These are phyloP conservation scores for Cardamine occulta DNA, from an alignment of 345 rosid species.

Conservation along the genomic window DNA sequence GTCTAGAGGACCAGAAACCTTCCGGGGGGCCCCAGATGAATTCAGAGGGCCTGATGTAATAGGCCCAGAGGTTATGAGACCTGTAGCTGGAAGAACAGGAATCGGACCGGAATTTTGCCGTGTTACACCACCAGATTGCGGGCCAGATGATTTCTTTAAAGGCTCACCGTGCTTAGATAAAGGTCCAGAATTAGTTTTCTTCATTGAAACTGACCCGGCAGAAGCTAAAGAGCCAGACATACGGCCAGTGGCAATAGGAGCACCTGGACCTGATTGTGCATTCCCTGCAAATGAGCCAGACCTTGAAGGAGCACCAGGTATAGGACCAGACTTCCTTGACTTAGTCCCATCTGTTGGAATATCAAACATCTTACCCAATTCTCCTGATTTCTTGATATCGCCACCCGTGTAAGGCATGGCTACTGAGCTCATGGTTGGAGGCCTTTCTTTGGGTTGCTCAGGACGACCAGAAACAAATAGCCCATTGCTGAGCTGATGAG, in stretches of 20 bases:
- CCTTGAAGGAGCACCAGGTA: conserved; percentile 77
- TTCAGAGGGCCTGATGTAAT: conserved; percentile 90
- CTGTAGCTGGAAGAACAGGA: conserved; percentile 89
- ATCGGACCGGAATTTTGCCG: conserved; percentile 94
- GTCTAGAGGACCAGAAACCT: conserved; percentile 96
- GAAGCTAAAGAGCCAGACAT: conserved; percentile 73
- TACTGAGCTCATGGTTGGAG: conserved; percentile 89
- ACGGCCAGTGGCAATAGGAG: conserved; percentile 72
- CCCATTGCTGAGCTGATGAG: conserved; percentile 97
- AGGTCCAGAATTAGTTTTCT: conserved; percentile 95
- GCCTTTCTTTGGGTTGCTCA: conserved; percentile 92
- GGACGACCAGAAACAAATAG: conserved; percentile 94
- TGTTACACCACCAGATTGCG: conserved; percentile 93
- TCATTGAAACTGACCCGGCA: conserved; percentile 76
- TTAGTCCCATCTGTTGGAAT: conserved; percentile 87
- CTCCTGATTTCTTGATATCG: conserved; percentile 96
- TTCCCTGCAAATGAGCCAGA: conserved; percentile 94
- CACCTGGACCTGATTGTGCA: conserved; percentile 83
- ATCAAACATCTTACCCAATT: conserved; percentile 98
- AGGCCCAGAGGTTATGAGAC: conserved; percentile 97
- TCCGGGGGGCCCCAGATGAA: conserved; percentile 89
- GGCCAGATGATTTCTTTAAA: conserved; percentile 93
- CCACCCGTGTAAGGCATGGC: conserved; percentile 99
- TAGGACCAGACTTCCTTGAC: conserved; percentile 96
- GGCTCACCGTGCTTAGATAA: conserved; percentile 96